Conservation (phyloP, 2,329 filamentous ascomycete species). For the Fusarium pseudocircinatum region DNA sequence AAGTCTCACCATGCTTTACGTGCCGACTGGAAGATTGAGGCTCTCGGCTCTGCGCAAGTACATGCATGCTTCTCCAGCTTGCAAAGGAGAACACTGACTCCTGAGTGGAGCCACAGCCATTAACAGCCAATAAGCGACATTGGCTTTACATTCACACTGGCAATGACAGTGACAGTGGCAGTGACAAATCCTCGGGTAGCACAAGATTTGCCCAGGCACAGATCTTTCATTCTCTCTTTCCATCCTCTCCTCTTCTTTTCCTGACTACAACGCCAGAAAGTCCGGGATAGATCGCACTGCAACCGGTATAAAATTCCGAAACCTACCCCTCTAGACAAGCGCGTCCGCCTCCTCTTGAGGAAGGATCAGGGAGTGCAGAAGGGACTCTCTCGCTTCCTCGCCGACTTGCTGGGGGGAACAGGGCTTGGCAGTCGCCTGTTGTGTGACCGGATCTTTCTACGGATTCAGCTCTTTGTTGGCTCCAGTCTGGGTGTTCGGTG, state of each 20-base stretch:
- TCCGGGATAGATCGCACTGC: neutral
- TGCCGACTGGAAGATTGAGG: no score
- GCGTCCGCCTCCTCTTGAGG: neutral
- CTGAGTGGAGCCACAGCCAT: fast-evolving
- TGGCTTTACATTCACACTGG: neutral
- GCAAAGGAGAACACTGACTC: no score
- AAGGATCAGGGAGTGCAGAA: neutral
- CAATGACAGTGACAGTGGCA: neutral
- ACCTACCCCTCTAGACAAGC: neutral
- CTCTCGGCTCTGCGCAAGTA: no score
- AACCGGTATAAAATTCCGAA: neutral
- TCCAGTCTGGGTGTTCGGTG: neutral
- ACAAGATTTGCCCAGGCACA: neutral
- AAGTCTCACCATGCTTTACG: no score
- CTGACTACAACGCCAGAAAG: neutral
- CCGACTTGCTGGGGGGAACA: neutral
- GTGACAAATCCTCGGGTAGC: neutral
- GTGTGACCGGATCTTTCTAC: neutral
- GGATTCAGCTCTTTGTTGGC: neutral
- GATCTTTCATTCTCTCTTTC: no score
- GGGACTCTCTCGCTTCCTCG: neutral
- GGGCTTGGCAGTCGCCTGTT: neutral
- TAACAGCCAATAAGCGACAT: fast-evolving
- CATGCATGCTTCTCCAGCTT: no score
- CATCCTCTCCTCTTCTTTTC: neutral